Percentiles rank a stretch among this genome's conserved stretches.
Evolutionary conservation across 2,329 filamentous ascomycete species (phyloP).

Genomic region (Neurospora crassa): DNA sequence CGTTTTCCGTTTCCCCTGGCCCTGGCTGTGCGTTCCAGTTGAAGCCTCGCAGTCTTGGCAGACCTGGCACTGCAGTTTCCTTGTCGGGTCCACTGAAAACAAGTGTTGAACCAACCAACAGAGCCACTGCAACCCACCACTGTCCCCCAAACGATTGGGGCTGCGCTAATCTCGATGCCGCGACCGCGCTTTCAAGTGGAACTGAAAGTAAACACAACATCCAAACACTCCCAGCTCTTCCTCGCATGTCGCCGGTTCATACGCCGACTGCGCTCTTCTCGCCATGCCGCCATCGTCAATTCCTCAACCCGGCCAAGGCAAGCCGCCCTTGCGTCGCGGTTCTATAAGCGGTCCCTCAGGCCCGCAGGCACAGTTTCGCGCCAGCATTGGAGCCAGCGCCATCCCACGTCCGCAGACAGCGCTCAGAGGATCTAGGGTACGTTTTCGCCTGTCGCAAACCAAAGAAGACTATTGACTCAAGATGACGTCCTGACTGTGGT

Average conservation of each 20-base stretch:
- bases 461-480: not conserved
- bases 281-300: constrained; percentile 16
- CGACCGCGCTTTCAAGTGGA: not conserved
- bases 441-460: constrained; percentile 5
- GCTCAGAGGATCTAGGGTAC: constrained; percentile 22
- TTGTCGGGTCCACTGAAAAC: not conserved
- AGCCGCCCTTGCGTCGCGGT: constrained; percentile 11
- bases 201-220: not conserved
- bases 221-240: not conserved
- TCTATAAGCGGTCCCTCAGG: constrained; percentile 15
- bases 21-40: not conserved
- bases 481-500: not conserved
- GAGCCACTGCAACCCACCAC: not conserved
- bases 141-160: not conserved
- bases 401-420: constrained; percentile 19
- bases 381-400: constrained; percentile 15
- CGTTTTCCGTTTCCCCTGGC: not conserved
- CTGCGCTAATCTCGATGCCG: not conserved
- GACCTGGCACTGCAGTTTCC: not conserved
- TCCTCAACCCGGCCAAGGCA: constrained; percentile 11
- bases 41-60: not conserved
- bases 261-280: not conserved
- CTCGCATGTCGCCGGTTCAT: not conserved
- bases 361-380: constrained; percentile 13
- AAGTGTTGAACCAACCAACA: not conserved